Base-by-base conservation (phyloP, 495 filamentous ascomycete species). In the Staphylotrichum tortipilum region DNA sequence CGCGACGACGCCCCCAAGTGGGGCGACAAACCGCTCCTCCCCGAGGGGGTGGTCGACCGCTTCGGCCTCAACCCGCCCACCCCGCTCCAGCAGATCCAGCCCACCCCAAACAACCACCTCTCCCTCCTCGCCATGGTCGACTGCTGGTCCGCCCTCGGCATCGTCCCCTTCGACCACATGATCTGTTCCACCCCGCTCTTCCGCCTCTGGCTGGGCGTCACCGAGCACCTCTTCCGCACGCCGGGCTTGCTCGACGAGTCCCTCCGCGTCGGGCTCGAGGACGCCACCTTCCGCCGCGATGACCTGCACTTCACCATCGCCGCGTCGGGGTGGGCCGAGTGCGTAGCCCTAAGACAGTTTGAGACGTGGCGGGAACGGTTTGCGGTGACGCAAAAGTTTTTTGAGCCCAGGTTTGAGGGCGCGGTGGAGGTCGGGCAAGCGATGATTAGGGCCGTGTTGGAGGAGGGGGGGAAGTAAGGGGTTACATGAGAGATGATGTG, bases 161-260 rank as follows among this genome's bases (percentile, higher is more conserved):
- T 95, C 54, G 85, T 92, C 28, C 92, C 92, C 1, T 98, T 97
- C 65, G 90, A 97, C 66, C 92, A 98, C 71, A 96, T 97, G 89
- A 95, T 98, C 56, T 98, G 92, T 70, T 94, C 88, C 11, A 98
- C 92, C 12, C 92, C 92, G 80, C 77, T 95, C n/a, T 98, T 97
- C 74, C 85, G 92, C 31, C 79, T 98, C 24, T 96, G 92, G 90
- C 77, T 98, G 40, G 92, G 92, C 39, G 90, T 95, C n/a, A 89
- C 89, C 6, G 90, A 98, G 68, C 94, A 94, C 67, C 73, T 98
- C 17, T 98, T 95, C 72, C 84, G 91, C 44, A 89, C 89, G 53
- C 77, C 81, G 18, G 81, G 78, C 0, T 76, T 95, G 21, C 80
- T 98, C 1, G 82, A 91, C n/a, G 88, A 92, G 59, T 83, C 81